phyloP scores from a whole-genome alignment of 192 early-diverging fungal species.

The Backusella luteola region DNA sequence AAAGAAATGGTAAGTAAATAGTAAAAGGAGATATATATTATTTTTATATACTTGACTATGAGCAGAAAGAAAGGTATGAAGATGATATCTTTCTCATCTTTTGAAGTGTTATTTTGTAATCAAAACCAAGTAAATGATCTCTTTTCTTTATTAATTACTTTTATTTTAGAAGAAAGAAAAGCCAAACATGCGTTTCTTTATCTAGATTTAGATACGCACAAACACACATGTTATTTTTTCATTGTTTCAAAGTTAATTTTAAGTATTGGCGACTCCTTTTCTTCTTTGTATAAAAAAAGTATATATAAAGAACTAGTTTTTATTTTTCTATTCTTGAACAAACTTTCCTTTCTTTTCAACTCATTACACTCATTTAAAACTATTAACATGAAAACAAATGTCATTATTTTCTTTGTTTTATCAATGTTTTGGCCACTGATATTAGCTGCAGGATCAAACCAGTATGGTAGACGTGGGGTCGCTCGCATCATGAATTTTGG shows the following conservation, averaged over 20 bases:
- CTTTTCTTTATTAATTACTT: neutral
- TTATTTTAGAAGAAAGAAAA: neutral
- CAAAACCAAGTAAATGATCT: neutral
- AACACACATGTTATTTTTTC: neutral
- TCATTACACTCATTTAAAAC: conserved; percentile 5
- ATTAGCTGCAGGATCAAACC: neutral
- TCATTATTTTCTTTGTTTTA: neutral
- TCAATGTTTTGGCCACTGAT: neutral
- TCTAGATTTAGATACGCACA: neutral
- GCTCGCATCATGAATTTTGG: neutral
- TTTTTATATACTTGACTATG: neutral
- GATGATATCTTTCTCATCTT: too few relatives aligned
- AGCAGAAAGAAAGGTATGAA: too few relatives aligned
- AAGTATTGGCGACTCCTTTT: neutral
- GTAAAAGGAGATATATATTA: neutral
- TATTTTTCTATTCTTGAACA: neutral
- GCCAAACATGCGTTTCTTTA: neutral
- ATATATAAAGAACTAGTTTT: neutral
- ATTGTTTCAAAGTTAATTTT: neutral
- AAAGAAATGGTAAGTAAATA: neutral
- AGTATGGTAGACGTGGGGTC: neutral
- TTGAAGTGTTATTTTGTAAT: neutral
- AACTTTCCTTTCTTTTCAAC: neutral
- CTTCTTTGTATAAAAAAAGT: neutral
- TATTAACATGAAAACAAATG: neutral